Base-by-base conservation (phyloP, 345 rosid species). In the Noccaea caerulescens region DNA sequence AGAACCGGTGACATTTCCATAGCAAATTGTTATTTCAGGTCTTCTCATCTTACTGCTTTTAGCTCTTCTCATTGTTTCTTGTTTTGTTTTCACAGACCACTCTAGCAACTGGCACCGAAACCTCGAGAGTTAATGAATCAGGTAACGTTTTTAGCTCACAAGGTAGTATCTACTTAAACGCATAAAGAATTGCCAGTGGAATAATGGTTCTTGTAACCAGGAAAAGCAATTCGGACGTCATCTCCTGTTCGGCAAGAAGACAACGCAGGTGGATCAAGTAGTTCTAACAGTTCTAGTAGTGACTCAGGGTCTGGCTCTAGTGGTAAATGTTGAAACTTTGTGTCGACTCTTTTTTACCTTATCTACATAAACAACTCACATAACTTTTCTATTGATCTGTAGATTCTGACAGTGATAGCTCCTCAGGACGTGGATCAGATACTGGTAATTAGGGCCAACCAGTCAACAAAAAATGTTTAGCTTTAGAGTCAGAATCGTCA, bases 251-350 rank as follows among this genome's bases (percentile, higher is more conserved):
- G 52, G 27, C 55, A 56, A 70, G 68, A 13, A 58, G 71, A 76
- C 72, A 64, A 71, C 8, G 76, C 76, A 51, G 33, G 58, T 65
- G 80, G 80, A 77, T 77, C 80, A 66, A 77, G 73, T 77, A 77
- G 80, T 77, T 77, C 77, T 65, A 77, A 66, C 58, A 77, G 80
- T 59, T 77, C 80, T 32, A 77, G 80, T 56, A 71, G 77, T 36
- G 80, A 72, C 72, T 58, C 80, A 4, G 80, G 69, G 58, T 77
- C 80, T 72, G 14, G 68, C 72, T 58, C 80, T 50, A 77, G 77
- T 66, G 80, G 80, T 77, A 77, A 71, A 12, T 66, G 39, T 51
- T 50, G 58, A 72, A 59, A 25, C 67, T 50, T 18, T 51, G 23
- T 46, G 32, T 50, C 65, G 18, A 42, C 44, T 39, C 57, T 46